Base-by-base conservation (phyloP, 306 rosid genomes). In the Delonix regia region DNA sequence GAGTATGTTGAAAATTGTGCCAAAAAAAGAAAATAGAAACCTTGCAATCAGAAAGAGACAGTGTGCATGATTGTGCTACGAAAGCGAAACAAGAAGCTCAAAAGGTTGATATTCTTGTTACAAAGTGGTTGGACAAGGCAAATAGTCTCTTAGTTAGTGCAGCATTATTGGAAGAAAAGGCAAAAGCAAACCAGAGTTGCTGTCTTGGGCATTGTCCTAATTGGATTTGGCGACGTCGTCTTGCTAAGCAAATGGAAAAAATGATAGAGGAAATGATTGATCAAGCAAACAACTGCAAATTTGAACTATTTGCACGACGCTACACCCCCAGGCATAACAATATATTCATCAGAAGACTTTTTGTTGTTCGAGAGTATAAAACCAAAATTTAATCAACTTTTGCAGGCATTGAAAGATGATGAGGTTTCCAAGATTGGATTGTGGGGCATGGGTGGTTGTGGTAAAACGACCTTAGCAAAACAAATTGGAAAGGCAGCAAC, bases 151-250 rank as follows among this genome's bases (percentile, higher is more conserved):
- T 15, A 61, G 3, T 7, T 8, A 5, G 71, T 0, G 66, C 38
- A 33, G 36, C 36, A 2, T 1, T 38, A 7, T n/a, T 79, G 22
- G 73, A 71, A 0, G 30, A 11, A 48, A 18, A 36, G 30, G 65
- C 68, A 3, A 49, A 51, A 7, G 18, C 18, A 3, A 62, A 11
- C 47, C 61, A 60, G 57, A 79, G 8, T 8, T 71, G 12, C 2
- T 79, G 78, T 41, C 16, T 72, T 36, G 68, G 11, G 4, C 64
- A 10, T 0, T 80, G 59, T 53, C 77, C 77, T 1, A 57, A 78
- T 45, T 78, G 76, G 82, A 4, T 57, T 44, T 78, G 76, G 61
- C 51, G 45, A 61, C 62, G 36, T 39, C 57, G 5, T 18, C 10
- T 62, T 9, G 66, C 56, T 12, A 79, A 62, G 48, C 65, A 71